A percentile compares a stretch with the other conserved stretches of the same genome.
These are phyloP conservation scores for Trapa incisa DNA, from an alignment of 345 rosid genomes.

Conservation along the genomic window DNA sequence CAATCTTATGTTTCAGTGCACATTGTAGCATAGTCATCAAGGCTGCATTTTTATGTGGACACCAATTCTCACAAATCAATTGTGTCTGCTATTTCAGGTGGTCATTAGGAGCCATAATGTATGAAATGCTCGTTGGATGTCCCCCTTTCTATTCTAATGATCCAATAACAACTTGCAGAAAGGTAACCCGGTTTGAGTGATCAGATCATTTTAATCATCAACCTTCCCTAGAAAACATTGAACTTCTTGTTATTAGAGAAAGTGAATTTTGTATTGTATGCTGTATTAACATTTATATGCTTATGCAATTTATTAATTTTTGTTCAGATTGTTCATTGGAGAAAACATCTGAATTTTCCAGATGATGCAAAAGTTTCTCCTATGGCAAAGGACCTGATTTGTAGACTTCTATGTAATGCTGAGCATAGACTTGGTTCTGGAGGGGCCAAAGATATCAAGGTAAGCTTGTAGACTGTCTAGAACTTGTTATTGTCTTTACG, in stretches of 20 bases:
- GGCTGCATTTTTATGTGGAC: background rate
- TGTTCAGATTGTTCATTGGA: slow-evolving; percentile 82
- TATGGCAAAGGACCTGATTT: slow-evolving; percentile 84
- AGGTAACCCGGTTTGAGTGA: slow-evolving; percentile 33
- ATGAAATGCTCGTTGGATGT: slow-evolving; percentile 94
- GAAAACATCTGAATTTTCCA: slow-evolving; percentile 74
- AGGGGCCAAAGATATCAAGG: slow-evolving; percentile 82
- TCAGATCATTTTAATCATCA: background rate
- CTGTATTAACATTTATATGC: background rate
- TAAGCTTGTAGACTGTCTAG: slow-evolving; percentile 21
- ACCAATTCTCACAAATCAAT: background rate
- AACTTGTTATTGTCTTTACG: background rate
- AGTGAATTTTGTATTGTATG: background rate
- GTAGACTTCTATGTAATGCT: slow-evolving; percentile 73
- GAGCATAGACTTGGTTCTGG: slow-evolving; percentile 84
- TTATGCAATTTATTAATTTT: background rate
- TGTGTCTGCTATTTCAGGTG: slow-evolving; percentile 48
- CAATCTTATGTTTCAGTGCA: background rate
- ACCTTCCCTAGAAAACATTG: background rate
- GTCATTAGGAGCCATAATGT: slow-evolving; percentile 97
- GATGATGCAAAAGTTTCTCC: slow-evolving; percentile 57
- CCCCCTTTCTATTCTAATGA: slow-evolving; percentile 97
- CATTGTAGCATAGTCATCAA: background rate
- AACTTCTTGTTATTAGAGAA: background rate
- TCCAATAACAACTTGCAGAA: slow-evolving; percentile 80